Base-by-base conservation (phyloP, 768 basidiomycete genomes). In the Xanthoconium purpureum region DNA sequence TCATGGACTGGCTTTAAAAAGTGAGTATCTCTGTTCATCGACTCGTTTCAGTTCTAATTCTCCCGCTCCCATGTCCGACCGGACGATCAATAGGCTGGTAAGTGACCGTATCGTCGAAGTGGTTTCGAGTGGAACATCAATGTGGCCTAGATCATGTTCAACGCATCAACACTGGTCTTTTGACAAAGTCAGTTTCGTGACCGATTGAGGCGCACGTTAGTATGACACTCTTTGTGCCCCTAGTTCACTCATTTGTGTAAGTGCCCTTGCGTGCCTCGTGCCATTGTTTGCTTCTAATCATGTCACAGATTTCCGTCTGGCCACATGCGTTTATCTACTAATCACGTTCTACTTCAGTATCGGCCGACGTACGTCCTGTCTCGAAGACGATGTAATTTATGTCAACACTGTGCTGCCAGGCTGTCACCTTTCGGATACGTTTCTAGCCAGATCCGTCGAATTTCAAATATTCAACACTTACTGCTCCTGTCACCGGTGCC, bases 271-370 rank as follows among this genome's bases (percentile, higher is more conserved):
- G 7, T 50, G 1, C 5, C 15, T 24, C 15, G 28, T n/a, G 33
- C 6, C 11, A 20, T 17, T 32, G 9, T n/a, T 13, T 12, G 43
- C 28, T 47, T 15, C 47, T 51, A 52, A 57, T 37, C 12, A 20
- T 47, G 18, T 2, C 5, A 36, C 39, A 84, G 82, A 84, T 84
- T 63, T 56, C 72, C 13, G 72, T 74, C 14, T 78, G 78, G 33
- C 77, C 77, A 0, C 37, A 74, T 3, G 79, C 82, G 0, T 81
- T 83, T 70, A 65, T 83, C 52, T 86, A 85, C 57, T n/a, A n/a
- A 80, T 84, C 46, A 68, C 75, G 2, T 86, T 85, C 68, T 86
- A 80, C 66, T 85, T 83, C 59, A 80, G 77, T 64, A 77, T 84
- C 38, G 83, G 84, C 20, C 75, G 83, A 51, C 65, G 84, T 85